Base-by-base conservation (phyloP, 352 stramenopile genomes). In the Phytophthora cajani region DNA sequence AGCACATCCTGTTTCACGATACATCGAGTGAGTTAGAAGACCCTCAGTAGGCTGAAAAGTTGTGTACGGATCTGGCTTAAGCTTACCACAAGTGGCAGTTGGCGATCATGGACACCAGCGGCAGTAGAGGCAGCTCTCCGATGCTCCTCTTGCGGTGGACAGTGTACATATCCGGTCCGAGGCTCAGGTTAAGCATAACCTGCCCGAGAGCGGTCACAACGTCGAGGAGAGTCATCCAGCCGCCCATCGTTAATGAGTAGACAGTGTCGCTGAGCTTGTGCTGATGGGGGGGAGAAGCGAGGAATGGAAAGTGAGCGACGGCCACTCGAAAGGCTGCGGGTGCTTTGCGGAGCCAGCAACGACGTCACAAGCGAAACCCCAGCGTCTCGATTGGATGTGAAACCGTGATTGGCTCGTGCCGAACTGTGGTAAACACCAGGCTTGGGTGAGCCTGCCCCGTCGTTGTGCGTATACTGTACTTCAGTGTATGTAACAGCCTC, bases 81-180 rank as follows among this genome's bases (percentile, higher is more conserved):
- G 53, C 70, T 25, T 71, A 77, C 70, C 66, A 78, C 12, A 72
- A n/a, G 61, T 72, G 66, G 8, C 53, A 62, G 23, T 78, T 78
- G n/a, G 58, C 58, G 38, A 65, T 52, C 58, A 62, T 64, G 14
- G 52, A 58, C 14, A 74, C 40, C 19, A 69, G 47, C 1, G 71
- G 67, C 3, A 75, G 38, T 4, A 38, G 62, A 0, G 58, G 51
- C 38, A 72, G 63, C 19, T 67, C 64, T 11, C 71, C 71, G 12
- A 67, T 78, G n/a, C 46, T 68, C 52, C 66, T 68, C n/a, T 50
- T 38, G 7, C 53, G 50, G 33, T 75, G 59, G 25, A 74, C 55
- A 2, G 44, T 57, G 58, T 72, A 70, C 21, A 75, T 75, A n/a
- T 75, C 67, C 12, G 63, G 54, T 2, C 49, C 51, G 33, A 72